Conservation (phyloP, 306 rosid species). For the Gillenia trifoliata region DNA sequence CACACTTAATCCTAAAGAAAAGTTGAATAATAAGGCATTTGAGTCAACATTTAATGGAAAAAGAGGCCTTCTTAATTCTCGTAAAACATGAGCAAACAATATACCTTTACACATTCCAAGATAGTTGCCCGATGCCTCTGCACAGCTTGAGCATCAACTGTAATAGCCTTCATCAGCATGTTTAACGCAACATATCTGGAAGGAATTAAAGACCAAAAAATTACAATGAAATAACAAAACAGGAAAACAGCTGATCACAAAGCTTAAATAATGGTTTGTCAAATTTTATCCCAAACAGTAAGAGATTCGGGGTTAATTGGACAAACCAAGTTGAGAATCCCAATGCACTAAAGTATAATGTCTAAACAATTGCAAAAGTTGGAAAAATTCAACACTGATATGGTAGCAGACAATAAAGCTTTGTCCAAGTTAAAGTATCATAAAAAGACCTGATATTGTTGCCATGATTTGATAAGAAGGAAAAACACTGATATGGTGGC, state of each 20-base stretch:
- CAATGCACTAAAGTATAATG: background rate
- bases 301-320: background rate
- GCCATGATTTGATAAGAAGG: slow-evolving; percentile 87
- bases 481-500: too few species aligned
- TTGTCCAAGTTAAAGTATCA: background rate
- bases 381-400: background rate
- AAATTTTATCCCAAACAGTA: background rate
- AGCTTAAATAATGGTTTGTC: background rate
- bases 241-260: slow-evolving; percentile 4
- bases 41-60: background rate
- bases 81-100: slow-evolving; percentile 12
- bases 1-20: background rate
- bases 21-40: slow-evolving; percentile 10
- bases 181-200: slow-evolving; percentile 89
- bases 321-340: background rate
- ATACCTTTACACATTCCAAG: slow-evolving; percentile 96
- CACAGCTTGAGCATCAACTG: slow-evolving; percentile 93
- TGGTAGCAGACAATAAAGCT: background rate
- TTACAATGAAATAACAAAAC: background rate
- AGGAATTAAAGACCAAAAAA: slow-evolving; percentile 5
- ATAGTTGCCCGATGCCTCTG: slow-evolving; percentile 98
- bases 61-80: background rate
- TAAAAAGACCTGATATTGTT: slow-evolving; percentile 85
- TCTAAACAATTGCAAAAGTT: background rate
- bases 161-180: slow-evolving; percentile 94